Percentiles rank a stretch among this genome's conserved stretches.
phyloP scores from a whole-genome alignment of 2,329 filamentous ascomycete species.

The Scleromitrula shiraiana region DNA sequence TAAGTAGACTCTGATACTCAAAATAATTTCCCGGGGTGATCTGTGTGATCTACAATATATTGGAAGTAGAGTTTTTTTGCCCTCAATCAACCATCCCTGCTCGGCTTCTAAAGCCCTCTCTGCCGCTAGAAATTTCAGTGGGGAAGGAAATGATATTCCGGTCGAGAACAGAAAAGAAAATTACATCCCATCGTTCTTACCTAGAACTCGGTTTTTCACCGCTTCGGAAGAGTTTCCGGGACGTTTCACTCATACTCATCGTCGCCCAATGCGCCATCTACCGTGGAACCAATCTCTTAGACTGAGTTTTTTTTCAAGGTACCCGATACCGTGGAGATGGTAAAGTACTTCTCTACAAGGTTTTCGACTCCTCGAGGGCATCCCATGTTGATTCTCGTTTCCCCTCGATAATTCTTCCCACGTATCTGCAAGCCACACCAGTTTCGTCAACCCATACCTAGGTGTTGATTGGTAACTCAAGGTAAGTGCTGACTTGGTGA shows the following conservation, averaged over 20 bases:
- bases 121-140: conserved; percentile 5
- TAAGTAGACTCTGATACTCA: background rate
- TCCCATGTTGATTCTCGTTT: background rate
- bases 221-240: background rate
- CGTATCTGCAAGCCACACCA: conserved; percentile 10
- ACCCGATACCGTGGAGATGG: conserved; percentile 9
- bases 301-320: conserved; percentile 7
- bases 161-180: conserved; percentile 1
- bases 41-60: background rate
- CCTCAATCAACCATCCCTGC: background rate
- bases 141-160: conserved; percentile 1
- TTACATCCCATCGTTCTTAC: background rate
- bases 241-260: too few relatives aligned
- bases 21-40: background rate
- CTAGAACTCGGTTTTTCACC: conserved; percentile 1
- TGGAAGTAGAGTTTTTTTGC: background rate
- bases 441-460: conserved; percentile 4
- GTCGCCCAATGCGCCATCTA: conserved; percentile 5
- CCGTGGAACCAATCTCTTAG: conserved; percentile 3
- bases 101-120: background rate
- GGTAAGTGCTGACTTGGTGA: conserved; percentile 1
- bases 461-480: conserved; percentile 10
- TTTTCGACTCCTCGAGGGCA: conserved; percentile 4
- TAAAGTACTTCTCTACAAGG: conserved; percentile 7
- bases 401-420: background rate